phyloP scores from a whole-genome alignment of 768 basidiomycete species.

The Hygrophorus pudorinus region DNA sequence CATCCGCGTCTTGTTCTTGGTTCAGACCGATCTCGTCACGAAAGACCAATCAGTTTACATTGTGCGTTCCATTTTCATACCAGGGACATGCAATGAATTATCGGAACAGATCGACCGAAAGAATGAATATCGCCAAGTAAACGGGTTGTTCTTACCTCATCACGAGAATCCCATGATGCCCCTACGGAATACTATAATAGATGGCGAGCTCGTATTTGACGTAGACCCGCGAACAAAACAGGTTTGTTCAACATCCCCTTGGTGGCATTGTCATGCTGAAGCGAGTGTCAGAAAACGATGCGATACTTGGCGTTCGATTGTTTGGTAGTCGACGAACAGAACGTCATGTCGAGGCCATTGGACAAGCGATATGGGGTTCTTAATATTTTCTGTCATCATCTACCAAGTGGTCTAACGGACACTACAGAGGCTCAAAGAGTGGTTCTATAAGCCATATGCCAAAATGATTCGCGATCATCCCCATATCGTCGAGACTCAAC shows the following conservation, averaged over 20 bases:
- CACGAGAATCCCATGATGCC: constrained; percentile 60
- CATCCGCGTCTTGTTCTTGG: constrained; percentile 77
- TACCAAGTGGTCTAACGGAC: constrained; percentile 5
- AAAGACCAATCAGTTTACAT: constrained; percentile 60
- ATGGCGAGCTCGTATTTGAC: constrained; percentile 92
- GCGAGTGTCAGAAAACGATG: constrained; percentile 56
- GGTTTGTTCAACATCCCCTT: constrained; percentile 32
- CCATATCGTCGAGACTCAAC: constrained; percentile 48
- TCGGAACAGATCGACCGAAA: constrained; percentile 81
- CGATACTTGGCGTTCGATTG: constrained; percentile 90
- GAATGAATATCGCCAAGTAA: constrained; percentile 68
- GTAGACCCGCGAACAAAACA: constrained; percentile 64
- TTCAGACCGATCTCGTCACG: constrained; percentile 46
- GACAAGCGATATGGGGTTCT: constrained; percentile 86
- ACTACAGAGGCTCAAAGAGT: constrained; percentile 62
- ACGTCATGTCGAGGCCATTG: constrained; percentile 76
- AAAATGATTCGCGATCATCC: constrained; percentile 64
- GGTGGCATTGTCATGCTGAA: background rate
- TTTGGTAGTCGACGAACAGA: constrained; percentile 75
- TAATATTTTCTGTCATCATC: constrained; percentile 7
- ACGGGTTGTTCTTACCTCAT: constrained; percentile 84
- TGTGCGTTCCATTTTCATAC: constrained; percentile 35
- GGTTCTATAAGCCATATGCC: constrained; percentile 75
- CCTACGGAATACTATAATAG: constrained; percentile 73
- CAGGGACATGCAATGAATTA: background rate